Conservation (phyloP, 73 alveolate species). For the Tetrahymena thermophila region DNA sequence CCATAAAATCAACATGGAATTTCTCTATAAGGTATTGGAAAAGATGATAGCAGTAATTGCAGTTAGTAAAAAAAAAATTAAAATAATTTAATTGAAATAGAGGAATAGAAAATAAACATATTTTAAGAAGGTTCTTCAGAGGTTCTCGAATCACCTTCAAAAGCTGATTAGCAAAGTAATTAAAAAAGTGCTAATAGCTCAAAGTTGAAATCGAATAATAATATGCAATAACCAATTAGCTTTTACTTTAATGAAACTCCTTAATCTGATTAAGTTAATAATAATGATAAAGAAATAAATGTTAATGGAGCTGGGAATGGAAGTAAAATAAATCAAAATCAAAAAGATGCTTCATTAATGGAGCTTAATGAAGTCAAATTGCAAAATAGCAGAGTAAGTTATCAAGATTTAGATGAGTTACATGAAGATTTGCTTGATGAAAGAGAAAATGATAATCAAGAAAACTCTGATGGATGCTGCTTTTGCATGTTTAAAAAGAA, state of each 20-base stretch:
- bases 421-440: background rate
- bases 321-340: background rate
- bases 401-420: background rate
- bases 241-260: background rate
- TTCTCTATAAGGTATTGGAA: background rate
- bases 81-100: background rate
- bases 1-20: background rate
- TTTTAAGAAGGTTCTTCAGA: background rate
- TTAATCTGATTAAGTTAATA: background rate
- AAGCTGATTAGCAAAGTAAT: background rate
- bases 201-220: background rate
- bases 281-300: background rate
- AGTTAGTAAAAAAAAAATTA: background rate
- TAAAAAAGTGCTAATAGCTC: background rate
- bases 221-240: background rate
- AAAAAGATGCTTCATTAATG: background rate
- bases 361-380: background rate
- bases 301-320: background rate
- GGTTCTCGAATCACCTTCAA: background rate
- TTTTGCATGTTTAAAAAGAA: background rate
- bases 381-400: background rate
- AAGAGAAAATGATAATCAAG: background rate
- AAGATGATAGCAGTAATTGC: background rate
- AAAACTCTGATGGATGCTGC: background rate
- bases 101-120: too few species aligned